Evolutionary conservation across 192 early-diverging fungal species (phyloP).

Genomic region (Podila clonocystis): DNA sequence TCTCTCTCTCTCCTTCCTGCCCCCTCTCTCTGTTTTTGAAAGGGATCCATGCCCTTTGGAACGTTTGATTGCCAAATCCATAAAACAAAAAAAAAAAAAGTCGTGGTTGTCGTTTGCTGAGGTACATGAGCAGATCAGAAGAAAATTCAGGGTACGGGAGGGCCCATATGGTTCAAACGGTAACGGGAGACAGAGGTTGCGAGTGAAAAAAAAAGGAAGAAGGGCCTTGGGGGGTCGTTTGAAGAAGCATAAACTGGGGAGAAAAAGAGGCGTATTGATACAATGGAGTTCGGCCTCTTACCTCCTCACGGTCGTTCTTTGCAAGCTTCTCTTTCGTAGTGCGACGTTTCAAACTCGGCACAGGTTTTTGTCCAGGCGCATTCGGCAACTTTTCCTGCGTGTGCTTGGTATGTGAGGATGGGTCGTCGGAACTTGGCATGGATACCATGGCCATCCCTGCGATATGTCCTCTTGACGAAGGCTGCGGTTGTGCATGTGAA

Average conservation of each 20-base stretch:
- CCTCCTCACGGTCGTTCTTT: conserved; percentile 45
- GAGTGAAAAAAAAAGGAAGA: background rate
- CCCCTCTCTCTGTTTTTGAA: no score
- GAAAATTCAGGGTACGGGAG: no score
- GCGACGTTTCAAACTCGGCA: conserved; percentile 6
- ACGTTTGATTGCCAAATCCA: no score
- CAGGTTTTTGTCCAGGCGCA: background rate
- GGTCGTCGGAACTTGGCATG: background rate
- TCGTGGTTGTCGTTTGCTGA: no score
- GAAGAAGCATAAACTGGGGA: background rate
- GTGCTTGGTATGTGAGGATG: background rate
- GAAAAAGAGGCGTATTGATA: background rate
- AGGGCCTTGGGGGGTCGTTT: background rate
- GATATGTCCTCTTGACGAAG: background rate
- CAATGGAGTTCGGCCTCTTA: background rate
- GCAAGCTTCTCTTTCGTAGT: conserved; percentile 12
- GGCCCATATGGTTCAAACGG: background rate
- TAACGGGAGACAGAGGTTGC: background rate
- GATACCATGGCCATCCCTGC: background rate
- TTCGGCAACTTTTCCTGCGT: background rate
- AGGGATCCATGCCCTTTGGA: no score
- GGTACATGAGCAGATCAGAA: no score
- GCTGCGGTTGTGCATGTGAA: background rate
- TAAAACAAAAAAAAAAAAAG: no score
- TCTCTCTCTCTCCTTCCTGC: background rate